phyloP scores from a whole-genome alignment of 805 yeast species.

The Monosporozyma aquatica region DNA sequence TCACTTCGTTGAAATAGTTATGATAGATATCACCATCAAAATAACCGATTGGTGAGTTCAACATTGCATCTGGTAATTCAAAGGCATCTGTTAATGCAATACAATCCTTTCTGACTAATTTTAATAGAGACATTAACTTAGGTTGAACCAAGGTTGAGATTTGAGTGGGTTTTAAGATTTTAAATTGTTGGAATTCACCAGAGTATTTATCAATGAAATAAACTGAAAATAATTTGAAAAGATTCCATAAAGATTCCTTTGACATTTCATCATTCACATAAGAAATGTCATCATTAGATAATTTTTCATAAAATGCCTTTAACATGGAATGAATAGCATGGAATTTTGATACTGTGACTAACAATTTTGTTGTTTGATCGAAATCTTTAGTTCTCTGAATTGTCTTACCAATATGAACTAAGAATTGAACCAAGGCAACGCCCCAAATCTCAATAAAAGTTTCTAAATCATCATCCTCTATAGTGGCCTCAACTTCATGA shows the following conservation, averaged over 20 bases:
- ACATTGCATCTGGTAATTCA: slow-evolving; percentile 67
- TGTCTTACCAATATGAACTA: slow-evolving; percentile 22
- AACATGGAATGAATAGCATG: slow-evolving; percentile 34
- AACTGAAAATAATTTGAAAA: slow-evolving; percentile 57
- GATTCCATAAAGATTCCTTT: slow-evolving; percentile 39
- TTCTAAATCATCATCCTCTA: slow-evolving; percentile 26
- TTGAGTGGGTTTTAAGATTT: slow-evolving; percentile 43
- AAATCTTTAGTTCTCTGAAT: slow-evolving; percentile 22
- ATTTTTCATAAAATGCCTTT: slow-evolving; percentile 23
- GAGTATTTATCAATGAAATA: slow-evolving; percentile 62
- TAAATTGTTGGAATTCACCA: slow-evolving; percentile 60
- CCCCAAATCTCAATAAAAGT: slow-evolving; percentile 31
- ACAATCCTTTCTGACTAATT: slow-evolving; percentile 53
- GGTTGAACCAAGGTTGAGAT: slow-evolving; percentile 36
- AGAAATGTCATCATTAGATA: slow-evolving; percentile 14
- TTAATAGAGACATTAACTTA: slow-evolving; percentile 39
- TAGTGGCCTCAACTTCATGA: slow-evolving; percentile 17
- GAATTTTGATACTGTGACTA: slow-evolving; percentile 33
- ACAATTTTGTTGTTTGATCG: slow-evolving; percentile 33
- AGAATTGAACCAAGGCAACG: slow-evolving; percentile 21
- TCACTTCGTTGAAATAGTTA: slow-evolving; percentile 60
- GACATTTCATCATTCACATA: slow-evolving; percentile 30
- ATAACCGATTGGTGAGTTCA: slow-evolving; percentile 75
- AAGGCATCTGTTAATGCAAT: slow-evolving; percentile 79
- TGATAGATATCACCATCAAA: slow-evolving; percentile 78